Percentiles rank a stretch among this genome's conserved stretches.
Conservation (phyloP, 1,139 yeast genomes). For the Saccharomyces hybrid region DNA sequence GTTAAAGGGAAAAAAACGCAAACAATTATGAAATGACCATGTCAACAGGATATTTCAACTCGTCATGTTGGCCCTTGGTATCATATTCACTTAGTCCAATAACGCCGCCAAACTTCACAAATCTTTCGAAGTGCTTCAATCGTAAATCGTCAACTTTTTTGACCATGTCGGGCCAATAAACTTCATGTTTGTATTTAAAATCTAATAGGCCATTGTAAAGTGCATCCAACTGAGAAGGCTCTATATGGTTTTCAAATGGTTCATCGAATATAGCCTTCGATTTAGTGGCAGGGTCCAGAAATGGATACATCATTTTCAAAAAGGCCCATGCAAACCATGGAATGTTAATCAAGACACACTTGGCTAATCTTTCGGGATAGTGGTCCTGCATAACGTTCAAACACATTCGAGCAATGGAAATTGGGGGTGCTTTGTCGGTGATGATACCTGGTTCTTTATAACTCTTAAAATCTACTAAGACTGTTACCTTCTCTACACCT, state of each 20-base stretch:
- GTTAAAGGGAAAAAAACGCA: neutral
- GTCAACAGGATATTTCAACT: slow-evolving; percentile 36
- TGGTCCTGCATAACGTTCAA: slow-evolving; percentile 83
- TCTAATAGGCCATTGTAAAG: slow-evolving; percentile 75
- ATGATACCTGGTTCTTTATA: slow-evolving; percentile 40
- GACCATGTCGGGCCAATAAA: slow-evolving; percentile 70
- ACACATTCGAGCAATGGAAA: slow-evolving; percentile 59
- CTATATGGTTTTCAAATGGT: slow-evolving; percentile 75
- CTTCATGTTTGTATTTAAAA: slow-evolving; percentile 67
- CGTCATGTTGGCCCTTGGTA: slow-evolving; percentile 49
- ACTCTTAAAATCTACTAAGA: slow-evolving; percentile 80
- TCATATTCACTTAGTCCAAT: slow-evolving; percentile 78
- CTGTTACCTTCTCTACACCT: slow-evolving; percentile 86
- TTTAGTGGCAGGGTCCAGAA: slow-evolving; percentile 84
- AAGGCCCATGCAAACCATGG: slow-evolving; percentile 88
- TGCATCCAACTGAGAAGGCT: slow-evolving; percentile 65
- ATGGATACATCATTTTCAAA: slow-evolving; percentile 78
- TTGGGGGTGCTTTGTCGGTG: slow-evolving; percentile 32
- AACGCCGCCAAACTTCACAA: slow-evolving; percentile 51
- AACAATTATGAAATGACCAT: slow-evolving; percentile 1
- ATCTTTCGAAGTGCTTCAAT: slow-evolving; percentile 47
- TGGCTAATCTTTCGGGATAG: slow-evolving; percentile 87
- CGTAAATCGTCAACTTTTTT: slow-evolving; percentile 49
- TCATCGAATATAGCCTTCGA: slow-evolving; percentile 83
- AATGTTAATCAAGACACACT: slow-evolving; percentile 76